These are phyloP conservation scores for Setaria italica DNA, from an alignment of 202 grass and related monocot genomes.

Conservation along the genomic window DNA sequence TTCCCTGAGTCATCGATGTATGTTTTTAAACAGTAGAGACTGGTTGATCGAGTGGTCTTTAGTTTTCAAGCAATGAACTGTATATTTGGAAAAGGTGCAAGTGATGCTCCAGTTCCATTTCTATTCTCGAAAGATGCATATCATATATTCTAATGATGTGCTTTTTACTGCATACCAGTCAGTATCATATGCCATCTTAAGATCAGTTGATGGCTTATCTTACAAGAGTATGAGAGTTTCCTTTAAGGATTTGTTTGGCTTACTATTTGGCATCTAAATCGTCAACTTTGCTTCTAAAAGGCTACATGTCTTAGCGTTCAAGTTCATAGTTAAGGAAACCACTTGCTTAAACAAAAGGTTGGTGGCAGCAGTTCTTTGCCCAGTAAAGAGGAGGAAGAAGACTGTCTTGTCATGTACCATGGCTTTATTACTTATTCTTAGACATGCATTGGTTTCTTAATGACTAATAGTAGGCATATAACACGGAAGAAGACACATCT, in stretches of 20 bases:
- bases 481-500: slow-evolving; percentile 6
- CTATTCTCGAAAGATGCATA: slow-evolving; percentile 20
- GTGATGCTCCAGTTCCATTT: slow-evolving; percentile 25
- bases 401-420: slow-evolving; percentile 31
- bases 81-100: slow-evolving; percentile 26
- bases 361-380: slow-evolving; percentile 36
- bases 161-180: slow-evolving; percentile 34
- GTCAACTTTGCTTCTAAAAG: slow-evolving; percentile 34
- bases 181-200: neutral
- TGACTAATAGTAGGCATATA: slow-evolving; percentile 31
- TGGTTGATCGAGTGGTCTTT: slow-evolving; percentile 42
- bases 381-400: slow-evolving; percentile 26
- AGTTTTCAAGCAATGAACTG: slow-evolving; percentile 39
- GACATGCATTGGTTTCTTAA: slow-evolving; percentile 29
- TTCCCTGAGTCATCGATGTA: neutral
- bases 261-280: slow-evolving; percentile 39
- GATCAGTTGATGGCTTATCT: slow-evolving; percentile 45
- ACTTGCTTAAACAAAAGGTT: slow-evolving; percentile 23
- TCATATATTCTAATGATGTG: slow-evolving; percentile 26
- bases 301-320: slow-evolving; percentile 47
- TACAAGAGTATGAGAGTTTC: slow-evolving; percentile 41
- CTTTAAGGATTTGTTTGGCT: slow-evolving; percentile 21
- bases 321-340: slow-evolving; percentile 32
- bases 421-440: slow-evolving; percentile 40
- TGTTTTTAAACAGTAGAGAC: slow-evolving; percentile 33